These are phyloP conservation scores for Arctium lappa DNA, from an alignment of 129 eudicot genomes.

Conservation along the genomic window DNA sequence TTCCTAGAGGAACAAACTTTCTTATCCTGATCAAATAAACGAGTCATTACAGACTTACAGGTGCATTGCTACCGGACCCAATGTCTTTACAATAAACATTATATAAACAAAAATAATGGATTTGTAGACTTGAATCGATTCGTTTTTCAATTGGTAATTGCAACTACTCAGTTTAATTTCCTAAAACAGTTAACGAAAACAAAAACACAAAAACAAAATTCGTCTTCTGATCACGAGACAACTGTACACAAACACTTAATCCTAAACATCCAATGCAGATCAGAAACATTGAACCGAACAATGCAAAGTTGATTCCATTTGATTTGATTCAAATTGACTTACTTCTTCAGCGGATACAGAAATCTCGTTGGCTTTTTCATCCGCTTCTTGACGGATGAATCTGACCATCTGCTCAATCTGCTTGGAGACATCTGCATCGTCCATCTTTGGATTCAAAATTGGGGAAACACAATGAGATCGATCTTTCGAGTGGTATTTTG, in stretches of 20 bases:
- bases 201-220: not conserved
- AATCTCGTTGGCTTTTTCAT: constrained; percentile 90
- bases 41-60: not conserved
- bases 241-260: not conserved
- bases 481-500: not conserved
- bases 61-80: not conserved
- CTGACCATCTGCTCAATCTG: constrained; percentile 86
- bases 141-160: not conserved
- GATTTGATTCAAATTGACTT: not conserved
- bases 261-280: not conserved
- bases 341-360: constrained; percentile 84
- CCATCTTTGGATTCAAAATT: constrained; percentile 30
- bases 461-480: not conserved
- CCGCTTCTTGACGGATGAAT: constrained; percentile 80
- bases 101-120: not conserved
- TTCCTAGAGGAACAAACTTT: not conserved
- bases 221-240: not conserved
- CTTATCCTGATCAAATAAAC: not conserved
- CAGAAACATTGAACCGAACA: not conserved
- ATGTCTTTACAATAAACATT: not conserved
- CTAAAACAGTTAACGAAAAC: not conserved
- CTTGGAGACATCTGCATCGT: constrained; percentile 59
- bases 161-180: not conserved
- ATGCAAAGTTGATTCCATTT: not conserved
- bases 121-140: not conserved